phyloP scores from a whole-genome alignment of 129 eudicot genomes.

The Escallonia herrerae region DNA sequence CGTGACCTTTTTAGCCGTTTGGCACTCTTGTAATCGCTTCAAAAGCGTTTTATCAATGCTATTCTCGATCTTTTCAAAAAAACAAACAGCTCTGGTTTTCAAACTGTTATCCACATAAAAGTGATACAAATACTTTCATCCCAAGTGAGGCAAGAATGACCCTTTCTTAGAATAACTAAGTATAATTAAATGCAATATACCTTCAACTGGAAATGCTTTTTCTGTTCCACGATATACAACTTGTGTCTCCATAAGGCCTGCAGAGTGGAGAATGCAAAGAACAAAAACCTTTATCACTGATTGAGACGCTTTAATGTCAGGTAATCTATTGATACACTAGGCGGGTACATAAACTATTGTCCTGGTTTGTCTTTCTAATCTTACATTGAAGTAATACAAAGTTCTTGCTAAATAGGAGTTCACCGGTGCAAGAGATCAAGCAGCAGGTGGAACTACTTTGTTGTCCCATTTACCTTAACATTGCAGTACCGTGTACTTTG shows the following conservation, averaged over 20 bases:
- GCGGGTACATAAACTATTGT: neutral
- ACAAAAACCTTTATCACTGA: neutral
- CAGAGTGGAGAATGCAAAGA: constrained; percentile 4
- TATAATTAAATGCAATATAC: constrained; percentile 13
- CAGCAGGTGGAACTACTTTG: neutral
- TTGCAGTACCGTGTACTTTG: too few species aligned
- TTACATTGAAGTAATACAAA: neutral
- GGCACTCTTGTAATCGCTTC: too few species aligned
- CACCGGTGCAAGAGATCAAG: neutral
- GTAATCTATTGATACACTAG: too few species aligned
- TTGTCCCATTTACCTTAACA: neutral
- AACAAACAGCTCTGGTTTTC: too few species aligned
- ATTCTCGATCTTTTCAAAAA: too few species aligned
- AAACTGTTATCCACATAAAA: too few species aligned
- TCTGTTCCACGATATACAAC: constrained; percentile 46
- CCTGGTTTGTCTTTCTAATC: neutral
- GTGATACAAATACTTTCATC: neutral
- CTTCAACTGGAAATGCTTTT: constrained; percentile 45
- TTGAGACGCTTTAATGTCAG: neutral
- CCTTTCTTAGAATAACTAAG: neutral
- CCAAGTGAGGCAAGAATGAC: neutral
- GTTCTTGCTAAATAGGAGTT: neutral
- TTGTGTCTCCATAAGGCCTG: constrained; percentile 57
- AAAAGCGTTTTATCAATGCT: too few species aligned
- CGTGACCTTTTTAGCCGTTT: too few species aligned